Evolutionary conservation across 805 yeast species (phyloP), one percentile per base, ranked within the genome.

Genomic region (Saccharomycopsis javanensis): DNA sequence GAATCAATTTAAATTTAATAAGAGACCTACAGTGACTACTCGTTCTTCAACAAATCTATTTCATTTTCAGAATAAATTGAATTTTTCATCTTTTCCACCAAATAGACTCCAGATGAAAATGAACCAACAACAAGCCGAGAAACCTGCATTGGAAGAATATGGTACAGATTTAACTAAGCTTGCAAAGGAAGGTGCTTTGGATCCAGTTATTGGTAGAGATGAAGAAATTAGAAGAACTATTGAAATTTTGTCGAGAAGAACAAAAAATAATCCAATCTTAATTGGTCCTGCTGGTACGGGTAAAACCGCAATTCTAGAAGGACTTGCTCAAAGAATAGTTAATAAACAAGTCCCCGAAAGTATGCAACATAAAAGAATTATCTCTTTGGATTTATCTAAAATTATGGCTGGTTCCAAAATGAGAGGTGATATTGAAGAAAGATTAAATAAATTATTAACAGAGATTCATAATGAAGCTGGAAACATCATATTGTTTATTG

Each of bases 251-350:
- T 88, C 97, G 1, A 76, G 99, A 64, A 78, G 98, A 68, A 90
- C 97, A 0, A 92, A 92, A 71, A 94, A 94, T 69, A 92, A 92
- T 66, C 99, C 99, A 0, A 96, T 94, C 1, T 71, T 92, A 56
- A 90, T 94, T 46, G 99, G 99, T 61, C 82, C 87, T 63, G 99
- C 99, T 0, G 99, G 99, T 72, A 95, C 97, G 0, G 99, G 99
- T 73, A 92, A 92, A 70, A 94, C 98, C 0, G 95, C 98, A 5
- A 82, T 94, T 58, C 86, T 94, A 81, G 99, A 94, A 68, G 99
- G 98, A 0, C 75, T 94, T 42, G 98, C 98, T 0, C 98, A 94
- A 70, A 75, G 97, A 65, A 91, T 94, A 53, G 82, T 88, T 7
- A 81, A 86, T 57, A 92, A 92, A 11, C 96, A 91, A 67, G 99